Conservation (phyloP, 2,329 filamentous ascomycete genomes). For the Pseudogymnoascus sp. region DNA sequence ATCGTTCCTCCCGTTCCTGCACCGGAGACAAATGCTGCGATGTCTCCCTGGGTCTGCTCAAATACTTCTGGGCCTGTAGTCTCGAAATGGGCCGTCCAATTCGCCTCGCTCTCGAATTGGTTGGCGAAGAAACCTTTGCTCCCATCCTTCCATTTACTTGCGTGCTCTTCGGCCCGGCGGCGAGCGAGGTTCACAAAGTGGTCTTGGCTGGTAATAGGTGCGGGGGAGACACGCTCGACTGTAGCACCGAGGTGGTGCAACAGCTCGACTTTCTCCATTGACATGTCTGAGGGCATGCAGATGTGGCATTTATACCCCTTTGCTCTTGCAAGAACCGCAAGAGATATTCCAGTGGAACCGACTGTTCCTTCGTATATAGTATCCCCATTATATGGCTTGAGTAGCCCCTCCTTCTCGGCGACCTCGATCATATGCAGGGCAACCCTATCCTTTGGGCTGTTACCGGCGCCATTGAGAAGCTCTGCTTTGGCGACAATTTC, state of each 20-base stretch:
- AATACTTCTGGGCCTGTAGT: constrained; percentile 88
- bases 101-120: constrained; percentile 88
- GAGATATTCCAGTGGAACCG: constrained; percentile 89
- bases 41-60: constrained; percentile 60
- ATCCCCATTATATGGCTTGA: constrained; percentile 76
- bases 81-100: constrained; percentile 76
- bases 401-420: constrained; percentile 69
- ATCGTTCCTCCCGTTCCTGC: constrained; percentile 94
- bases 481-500: constrained; percentile 91
- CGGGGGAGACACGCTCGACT: constrained; percentile 86
- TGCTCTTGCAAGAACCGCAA: constrained; percentile 81
- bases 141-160: constrained; percentile 44
- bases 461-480: constrained; percentile 90
- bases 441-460: constrained; percentile 90
- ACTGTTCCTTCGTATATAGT: constrained; percentile 97
- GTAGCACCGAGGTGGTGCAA: constrained; percentile 81
- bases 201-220: constrained; percentile 83
- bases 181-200: constrained; percentile 94
- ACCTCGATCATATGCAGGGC: constrained; percentile 80
- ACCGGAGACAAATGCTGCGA: constrained; percentile 88
- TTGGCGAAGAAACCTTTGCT: constrained; percentile 89
- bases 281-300: constrained; percentile 93
- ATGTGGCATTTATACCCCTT: constrained; percentile 90
- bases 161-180: constrained; percentile 68
- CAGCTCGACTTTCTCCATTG: constrained; percentile 79